Evolutionary conservation across 345 rosid species (phyloP).

Genomic region (Reutealis trisperma): DNA sequence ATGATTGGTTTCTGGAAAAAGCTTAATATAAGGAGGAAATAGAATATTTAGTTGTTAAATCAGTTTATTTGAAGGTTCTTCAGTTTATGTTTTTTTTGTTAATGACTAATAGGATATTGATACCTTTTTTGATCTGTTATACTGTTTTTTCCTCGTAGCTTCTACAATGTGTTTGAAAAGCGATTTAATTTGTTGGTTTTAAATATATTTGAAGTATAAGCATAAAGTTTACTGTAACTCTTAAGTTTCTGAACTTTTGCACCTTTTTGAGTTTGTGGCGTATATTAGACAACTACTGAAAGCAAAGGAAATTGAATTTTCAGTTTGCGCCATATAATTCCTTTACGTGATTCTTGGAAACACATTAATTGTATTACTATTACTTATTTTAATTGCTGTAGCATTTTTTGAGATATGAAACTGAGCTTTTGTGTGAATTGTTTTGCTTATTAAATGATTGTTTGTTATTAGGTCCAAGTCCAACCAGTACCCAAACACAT

Average conservation of each 20-base stretch:
- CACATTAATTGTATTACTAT: no score
- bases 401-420: neutral
- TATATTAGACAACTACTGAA: neutral
- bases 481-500: conserved; percentile 33
- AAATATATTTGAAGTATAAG: no score
- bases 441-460: neutral
- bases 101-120: neutral
- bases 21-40: neutral
- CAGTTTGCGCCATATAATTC: neutral
- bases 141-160: neutral
- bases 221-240: no score
- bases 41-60: no score
- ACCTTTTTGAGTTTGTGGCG: neutral
- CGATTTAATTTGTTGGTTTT: neutral
- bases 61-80: neutral
- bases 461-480: conserved; percentile 24
- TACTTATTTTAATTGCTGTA: neutral
- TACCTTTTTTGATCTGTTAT: neutral
- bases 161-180: neutral
- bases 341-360: no score
- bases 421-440: no score
- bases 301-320: neutral
- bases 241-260: neutral
- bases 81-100: neutral
- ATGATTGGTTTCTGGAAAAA: neutral